Base-by-base conservation (phyloP, 345 rosid species). In the Acer saccharum region DNA sequence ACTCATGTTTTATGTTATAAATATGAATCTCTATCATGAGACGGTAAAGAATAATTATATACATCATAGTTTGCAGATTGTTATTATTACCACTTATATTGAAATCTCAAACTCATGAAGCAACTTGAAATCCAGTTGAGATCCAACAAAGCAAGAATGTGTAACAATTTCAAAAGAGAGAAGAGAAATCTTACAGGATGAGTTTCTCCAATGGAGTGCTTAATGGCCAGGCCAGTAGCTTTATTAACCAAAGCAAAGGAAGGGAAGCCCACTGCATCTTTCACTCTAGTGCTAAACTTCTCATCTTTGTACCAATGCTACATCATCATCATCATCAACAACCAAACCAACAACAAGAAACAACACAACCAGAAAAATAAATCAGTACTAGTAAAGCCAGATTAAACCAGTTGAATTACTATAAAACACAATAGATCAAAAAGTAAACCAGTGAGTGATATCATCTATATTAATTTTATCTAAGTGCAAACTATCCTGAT, bases 291-390 rank as follows among this genome's bases (percentile, higher is more conserved):
- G 80, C 95, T 91, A 85, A 74, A 91, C 82, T 87, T 96, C 89
- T 93, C 94, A 70, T 91, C 98, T 85, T 90, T 95, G 85, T 79
- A 91, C 99, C 99, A 95, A 77, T 88, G 87, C 99, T 95, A 76
- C 73, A 79, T 71, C 75, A 55, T 32, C 35, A n/a, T n/a, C n/a
- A n/a, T 32, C 35, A 55, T n/a, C 61, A 71, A 46, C 35, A 71
- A 73, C 48, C 27, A 55, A 57, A 48, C 68, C 68, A 65, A 35
- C 39, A 35, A 35, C 6, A 35, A 35, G 27, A 65, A 46, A 14
- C 74, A 63, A 69, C 64, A 11, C 65, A 78, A 44, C 77, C 73
- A 62, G 21, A 65, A 8, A 43, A 61, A 39, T 10, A 39, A 67
- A 35, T 12, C 6, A 25, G 54, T 4, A 16, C 7, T 21, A 62